phyloP scores from a whole-genome alignment of 1,284 basidiomycete species.

The Trichosporon sp. region DNA sequence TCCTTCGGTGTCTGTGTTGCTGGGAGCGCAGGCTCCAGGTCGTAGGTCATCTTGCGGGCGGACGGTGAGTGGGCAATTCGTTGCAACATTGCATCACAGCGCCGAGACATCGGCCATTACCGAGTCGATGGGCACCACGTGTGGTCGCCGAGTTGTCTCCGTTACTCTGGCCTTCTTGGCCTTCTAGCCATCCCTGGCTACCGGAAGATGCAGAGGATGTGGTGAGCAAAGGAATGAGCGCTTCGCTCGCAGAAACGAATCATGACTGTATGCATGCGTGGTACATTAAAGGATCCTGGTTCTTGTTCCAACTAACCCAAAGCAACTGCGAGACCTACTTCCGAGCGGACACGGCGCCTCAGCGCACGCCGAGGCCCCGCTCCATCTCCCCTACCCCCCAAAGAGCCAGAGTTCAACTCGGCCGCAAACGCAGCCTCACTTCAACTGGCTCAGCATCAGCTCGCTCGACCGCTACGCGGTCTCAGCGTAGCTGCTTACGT shows the following conservation, averaged over 20 bases:
- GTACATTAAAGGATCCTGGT: conserved; percentile 10
- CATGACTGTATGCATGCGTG: conserved; percentile 13
- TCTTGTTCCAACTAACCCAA: neutral
- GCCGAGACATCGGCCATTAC: too few relatives aligned
- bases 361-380: neutral
- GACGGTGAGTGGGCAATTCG: neutral
- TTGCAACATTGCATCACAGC: too few relatives aligned
- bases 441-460: neutral
- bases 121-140: too few relatives aligned
- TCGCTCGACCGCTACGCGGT: neutral
- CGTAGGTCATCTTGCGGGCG: conserved; percentile 39
- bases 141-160: too few relatives aligned
- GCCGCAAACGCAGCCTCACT: too few relatives aligned
- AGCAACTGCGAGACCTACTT: neutral
- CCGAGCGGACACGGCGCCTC: too few relatives aligned
- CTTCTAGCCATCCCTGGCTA: too few relatives aligned
- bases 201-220: too few relatives aligned
- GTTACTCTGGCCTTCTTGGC: too few relatives aligned
- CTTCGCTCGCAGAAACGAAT: neutral
- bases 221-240: too few relatives aligned
- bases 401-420: too few relatives aligned
- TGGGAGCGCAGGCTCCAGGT: conserved; percentile 40
- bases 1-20: conserved; percentile 46
- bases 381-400: neutral
- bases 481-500: neutral